A percentile compares a stretch with the other conserved stretches of the same genome.
Evolutionary conservation across 352 stramenopile species (phyloP).

Genomic region (Globisporangium solare): DNA sequence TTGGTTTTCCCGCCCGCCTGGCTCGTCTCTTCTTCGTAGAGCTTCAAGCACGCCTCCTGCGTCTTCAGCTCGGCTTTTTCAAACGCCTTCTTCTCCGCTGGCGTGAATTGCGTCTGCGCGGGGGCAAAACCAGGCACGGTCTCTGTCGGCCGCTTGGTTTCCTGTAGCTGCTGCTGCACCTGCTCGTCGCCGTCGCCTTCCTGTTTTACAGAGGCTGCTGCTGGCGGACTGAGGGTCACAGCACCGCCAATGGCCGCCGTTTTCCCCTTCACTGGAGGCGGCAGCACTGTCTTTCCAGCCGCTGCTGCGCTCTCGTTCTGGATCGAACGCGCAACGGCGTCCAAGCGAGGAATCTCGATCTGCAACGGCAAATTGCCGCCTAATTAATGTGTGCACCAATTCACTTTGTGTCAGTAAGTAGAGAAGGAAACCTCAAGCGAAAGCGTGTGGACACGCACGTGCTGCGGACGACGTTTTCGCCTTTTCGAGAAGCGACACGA

Average conservation of each 20-base stretch:
- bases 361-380: constrained; percentile 47
- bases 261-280: constrained; percentile 37
- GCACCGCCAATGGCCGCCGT: constrained; percentile 38
- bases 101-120: constrained; percentile 44
- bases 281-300: constrained; percentile 32
- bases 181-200: background rate
- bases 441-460: constrained; percentile 10
- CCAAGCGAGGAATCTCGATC: constrained; percentile 60
- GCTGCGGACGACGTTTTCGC: constrained; percentile 38
- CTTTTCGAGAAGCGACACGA: constrained; percentile 71
- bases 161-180: constrained; percentile 10
- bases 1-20: constrained; percentile 49
- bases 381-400: constrained; percentile 1
- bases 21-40: constrained; percentile 40
- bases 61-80: constrained; percentile 67
- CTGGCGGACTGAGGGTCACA: constrained; percentile 5
- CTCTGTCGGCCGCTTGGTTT: constrained; percentile 24
- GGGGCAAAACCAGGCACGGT: constrained; percentile 23
- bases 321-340: constrained; percentile 51
- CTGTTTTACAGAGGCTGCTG: background rate
- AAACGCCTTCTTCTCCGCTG: constrained; percentile 58
- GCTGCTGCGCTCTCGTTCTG: constrained; percentile 13
- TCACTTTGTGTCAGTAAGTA: background rate
- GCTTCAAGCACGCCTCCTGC: constrained; percentile 42
- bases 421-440: background rate